A percentile compares a stretch with the other conserved stretches of the same genome.
Conservation (phyloP, 176 grass and related monocot species). For the Carex scoparia region DNA sequence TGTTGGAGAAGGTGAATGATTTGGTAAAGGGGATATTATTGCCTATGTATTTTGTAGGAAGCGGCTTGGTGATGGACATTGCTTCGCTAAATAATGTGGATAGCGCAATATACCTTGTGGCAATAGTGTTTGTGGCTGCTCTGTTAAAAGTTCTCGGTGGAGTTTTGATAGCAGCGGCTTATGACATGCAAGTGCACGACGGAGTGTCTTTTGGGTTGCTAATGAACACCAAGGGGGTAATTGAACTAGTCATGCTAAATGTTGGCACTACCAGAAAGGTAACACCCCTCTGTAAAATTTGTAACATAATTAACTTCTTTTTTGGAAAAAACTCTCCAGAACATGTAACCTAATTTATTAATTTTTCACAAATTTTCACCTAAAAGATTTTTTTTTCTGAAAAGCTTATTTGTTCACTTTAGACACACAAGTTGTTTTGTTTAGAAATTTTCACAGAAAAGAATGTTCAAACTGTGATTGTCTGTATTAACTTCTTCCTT, state of each 20-base stretch:
- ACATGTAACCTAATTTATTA: not conserved
- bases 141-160: constrained; percentile 39
- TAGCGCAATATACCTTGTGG: constrained; percentile 14
- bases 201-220: constrained; percentile 55
- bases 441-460: not conserved
- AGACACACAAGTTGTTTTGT: not conserved
- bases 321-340: not conserved
- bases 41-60: constrained; percentile 68
- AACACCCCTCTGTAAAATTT: not conserved
- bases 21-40: constrained; percentile 42
- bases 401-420: not conserved
- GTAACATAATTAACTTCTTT: not conserved
- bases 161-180: constrained; percentile 28
- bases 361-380: not conserved
- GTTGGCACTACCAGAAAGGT: constrained; percentile 51
- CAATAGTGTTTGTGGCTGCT: constrained; percentile 11
- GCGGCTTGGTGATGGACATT: constrained; percentile 44
- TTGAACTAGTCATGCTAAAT: constrained; percentile 77
- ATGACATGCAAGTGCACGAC: constrained; percentile 58
- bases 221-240: constrained; percentile 64
- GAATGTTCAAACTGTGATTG: not conserved
- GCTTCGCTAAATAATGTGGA: constrained; percentile 3
- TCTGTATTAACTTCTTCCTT: not conserved
- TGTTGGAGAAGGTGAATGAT: constrained; percentile 73
- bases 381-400: too few species aligned